A percentile compares a stretch with the other conserved stretches of the same genome.
Evolutionary conservation across 2,329 filamentous ascomycete species (phyloP).

Genomic region (Stemphylium vesicarium): DNA sequence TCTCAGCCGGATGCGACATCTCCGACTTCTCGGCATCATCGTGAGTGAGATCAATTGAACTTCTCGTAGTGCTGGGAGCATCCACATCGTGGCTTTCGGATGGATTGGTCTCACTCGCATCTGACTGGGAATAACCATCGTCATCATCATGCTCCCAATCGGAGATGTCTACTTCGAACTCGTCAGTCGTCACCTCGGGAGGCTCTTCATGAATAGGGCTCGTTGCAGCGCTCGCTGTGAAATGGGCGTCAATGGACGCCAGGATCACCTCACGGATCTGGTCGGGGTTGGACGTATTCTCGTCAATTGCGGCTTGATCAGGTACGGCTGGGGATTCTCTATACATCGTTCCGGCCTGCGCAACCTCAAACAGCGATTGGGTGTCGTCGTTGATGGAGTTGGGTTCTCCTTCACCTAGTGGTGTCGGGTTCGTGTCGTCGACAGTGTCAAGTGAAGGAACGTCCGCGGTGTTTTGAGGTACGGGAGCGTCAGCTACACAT

Average conservation of each 20-base stretch:
- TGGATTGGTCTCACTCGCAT: slow-evolving; percentile 8
- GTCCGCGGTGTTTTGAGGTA: background rate
- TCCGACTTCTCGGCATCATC: slow-evolving; percentile 3
- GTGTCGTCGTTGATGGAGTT: background rate
- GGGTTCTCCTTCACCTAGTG: background rate
- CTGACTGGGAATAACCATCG: slow-evolving; percentile 4
- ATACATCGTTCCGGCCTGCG: background rate
- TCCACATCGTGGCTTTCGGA: slow-evolving; percentile 8
- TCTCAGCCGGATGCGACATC: background rate
- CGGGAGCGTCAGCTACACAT: background rate
- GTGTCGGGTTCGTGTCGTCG: background rate
- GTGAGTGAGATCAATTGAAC: background rate
- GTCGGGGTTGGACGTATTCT: too few species aligned
- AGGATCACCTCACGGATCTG: too few species aligned
- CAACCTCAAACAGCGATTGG: background rate
- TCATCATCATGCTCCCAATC: slow-evolving; percentile 3
- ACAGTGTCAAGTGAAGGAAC: background rate
- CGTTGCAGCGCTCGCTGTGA: background rate
- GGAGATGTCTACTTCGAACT: background rate
- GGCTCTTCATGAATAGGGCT: background rate
- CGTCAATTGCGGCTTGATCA: too few species aligned
- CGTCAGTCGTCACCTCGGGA: background rate
- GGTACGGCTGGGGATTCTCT: too few species aligned
- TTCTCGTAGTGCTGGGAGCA: background rate
- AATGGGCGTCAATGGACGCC: too few species aligned